Percentiles rank a stretch among this genome's conserved stretches.
phyloP scores from a whole-genome alignment of 495 filamentous ascomycete genomes.

The Poronia punctata region DNA sequence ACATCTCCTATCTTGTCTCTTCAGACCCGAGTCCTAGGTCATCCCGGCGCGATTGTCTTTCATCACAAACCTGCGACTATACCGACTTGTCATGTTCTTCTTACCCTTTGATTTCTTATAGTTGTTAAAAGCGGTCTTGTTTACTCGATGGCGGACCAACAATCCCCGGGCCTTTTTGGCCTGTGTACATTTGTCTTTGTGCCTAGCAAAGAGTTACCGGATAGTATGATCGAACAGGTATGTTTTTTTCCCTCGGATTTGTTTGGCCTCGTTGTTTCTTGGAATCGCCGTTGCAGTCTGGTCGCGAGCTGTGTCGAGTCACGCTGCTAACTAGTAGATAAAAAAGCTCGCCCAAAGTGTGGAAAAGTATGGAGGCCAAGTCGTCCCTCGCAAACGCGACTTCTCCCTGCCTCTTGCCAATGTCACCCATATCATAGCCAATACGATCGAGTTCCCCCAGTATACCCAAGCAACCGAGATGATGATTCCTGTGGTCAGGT shows the following conservation, averaged over 20 bases:
- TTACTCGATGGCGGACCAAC: conserved; percentile 34
- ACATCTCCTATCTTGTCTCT: too few relatives aligned
- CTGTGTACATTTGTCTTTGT: conserved; percentile 40
- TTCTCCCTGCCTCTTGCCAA: conserved; percentile 45
- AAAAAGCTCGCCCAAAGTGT: conserved; percentile 43
- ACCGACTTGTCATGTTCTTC: conserved; percentile 3
- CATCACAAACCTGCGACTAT: too few relatives aligned
- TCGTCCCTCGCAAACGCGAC: conserved; percentile 37
- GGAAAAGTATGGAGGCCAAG: conserved; percentile 49
- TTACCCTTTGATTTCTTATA: not conserved
- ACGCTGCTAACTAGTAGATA: conserved; percentile 29
- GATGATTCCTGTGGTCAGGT: conserved; percentile 78
- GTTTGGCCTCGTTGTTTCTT: not conserved
- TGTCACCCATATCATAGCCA: conserved; percentile 77
- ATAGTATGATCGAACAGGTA: conserved; percentile 40
- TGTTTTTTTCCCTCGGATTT: not conserved
- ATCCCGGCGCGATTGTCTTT: too few relatives aligned
- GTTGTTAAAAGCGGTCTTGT: not conserved
- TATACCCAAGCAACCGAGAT: conserved; percentile 62
- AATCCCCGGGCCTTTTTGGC: conserved; percentile 24
- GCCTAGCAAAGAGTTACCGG: conserved; percentile 34
- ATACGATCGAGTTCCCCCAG: conserved; percentile 79
- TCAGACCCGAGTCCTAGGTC: too few relatives aligned
- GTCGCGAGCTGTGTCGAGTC: too few relatives aligned
- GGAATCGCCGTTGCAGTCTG: too few relatives aligned